phyloP scores from a whole-genome alignment of 148 eudicot genomes.

The Talinum fruticosum region DNA sequence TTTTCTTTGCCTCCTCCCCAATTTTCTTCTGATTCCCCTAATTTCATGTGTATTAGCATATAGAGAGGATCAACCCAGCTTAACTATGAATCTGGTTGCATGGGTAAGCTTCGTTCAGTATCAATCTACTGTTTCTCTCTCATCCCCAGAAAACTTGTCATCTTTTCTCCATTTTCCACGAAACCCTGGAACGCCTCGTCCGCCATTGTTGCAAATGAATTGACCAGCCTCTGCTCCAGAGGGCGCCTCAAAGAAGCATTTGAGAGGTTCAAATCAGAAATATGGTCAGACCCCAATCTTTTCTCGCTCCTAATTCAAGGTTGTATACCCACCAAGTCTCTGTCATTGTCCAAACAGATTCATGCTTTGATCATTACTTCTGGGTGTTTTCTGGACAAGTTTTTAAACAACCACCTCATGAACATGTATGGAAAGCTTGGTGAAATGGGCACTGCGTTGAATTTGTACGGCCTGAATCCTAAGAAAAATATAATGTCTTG shows the following conservation, averaged over 20 bases:
- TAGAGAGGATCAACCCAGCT: neutral
- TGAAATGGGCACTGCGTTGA: slow-evolving; percentile 29
- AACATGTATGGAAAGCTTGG: slow-evolving; percentile 65
- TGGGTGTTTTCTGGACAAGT: slow-evolving; percentile 56
- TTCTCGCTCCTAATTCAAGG: slow-evolving; percentile 56
- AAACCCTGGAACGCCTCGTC: slow-evolving; percentile 5
- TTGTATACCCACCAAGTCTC: slow-evolving; percentile 45
- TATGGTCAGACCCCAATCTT: slow-evolving; percentile 57
- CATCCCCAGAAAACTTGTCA: slow-evolving; percentile 6
- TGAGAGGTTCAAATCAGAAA: slow-evolving; percentile 35
- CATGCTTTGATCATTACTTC: slow-evolving; percentile 56
- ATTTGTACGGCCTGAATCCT: slow-evolving; percentile 52
- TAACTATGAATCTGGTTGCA: slow-evolving; percentile 29
- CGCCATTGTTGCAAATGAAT: slow-evolving; percentile 8
- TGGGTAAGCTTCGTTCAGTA: slow-evolving; percentile 31
- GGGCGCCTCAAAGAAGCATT: slow-evolving; percentile 65
- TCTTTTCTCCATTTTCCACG: slow-evolving; percentile 30
- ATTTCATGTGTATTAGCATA: neutral
- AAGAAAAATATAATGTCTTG: slow-evolving; percentile 66
- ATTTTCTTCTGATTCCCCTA: neutral
- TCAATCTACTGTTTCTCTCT: slow-evolving; percentile 20
- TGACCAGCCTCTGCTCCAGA: slow-evolving; percentile 45
- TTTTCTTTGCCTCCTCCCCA: neutral
- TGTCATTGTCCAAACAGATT: slow-evolving; percentile 49
- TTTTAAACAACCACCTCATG: slow-evolving; percentile 57